phyloP scores from a whole-genome alignment of 371 early-diverging fungal genomes.

The Mortierella sp. region DNA sequence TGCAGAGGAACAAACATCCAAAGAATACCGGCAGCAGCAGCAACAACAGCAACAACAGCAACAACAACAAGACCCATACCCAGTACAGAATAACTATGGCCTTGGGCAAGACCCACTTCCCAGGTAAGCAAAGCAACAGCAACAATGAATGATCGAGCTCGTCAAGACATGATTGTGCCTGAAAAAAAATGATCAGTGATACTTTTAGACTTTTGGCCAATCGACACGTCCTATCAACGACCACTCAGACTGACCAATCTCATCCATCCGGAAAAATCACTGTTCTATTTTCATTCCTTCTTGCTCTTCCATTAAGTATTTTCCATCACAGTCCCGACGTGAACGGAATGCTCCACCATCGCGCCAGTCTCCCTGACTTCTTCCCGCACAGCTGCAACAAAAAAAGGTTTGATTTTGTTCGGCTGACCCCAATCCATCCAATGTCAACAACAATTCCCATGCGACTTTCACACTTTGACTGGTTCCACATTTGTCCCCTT shows the following conservation, averaged over 20 bases:
- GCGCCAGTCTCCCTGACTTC: conserved; percentile 9
- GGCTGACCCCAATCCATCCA: background rate
- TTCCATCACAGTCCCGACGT: background rate
- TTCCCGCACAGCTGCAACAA: background rate
- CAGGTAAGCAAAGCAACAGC: background rate
- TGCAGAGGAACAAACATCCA: background rate
- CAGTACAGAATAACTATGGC: background rate
- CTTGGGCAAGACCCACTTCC: background rate
- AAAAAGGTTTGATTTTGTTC: conserved; percentile 1
- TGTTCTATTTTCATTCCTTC: background rate
- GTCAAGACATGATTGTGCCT: background rate
- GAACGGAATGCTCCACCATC: conserved; percentile 11
- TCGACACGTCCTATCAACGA: background rate
- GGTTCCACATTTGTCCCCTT: background rate
- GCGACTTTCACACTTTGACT: background rate
- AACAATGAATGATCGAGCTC: background rate
- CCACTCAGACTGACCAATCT: background rate
- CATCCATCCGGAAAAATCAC: background rate
- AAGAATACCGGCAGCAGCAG: background rate
- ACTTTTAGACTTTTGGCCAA: conserved; percentile 7
- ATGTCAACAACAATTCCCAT: background rate
- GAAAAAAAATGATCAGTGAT: background rate
- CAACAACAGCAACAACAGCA: background rate
- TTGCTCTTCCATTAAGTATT: background rate
- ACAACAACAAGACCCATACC: background rate